phyloP scores from a whole-genome alignment of 225 moss, liverwort and hornwort species.

The Thuidium tamariscinum region DNA sequence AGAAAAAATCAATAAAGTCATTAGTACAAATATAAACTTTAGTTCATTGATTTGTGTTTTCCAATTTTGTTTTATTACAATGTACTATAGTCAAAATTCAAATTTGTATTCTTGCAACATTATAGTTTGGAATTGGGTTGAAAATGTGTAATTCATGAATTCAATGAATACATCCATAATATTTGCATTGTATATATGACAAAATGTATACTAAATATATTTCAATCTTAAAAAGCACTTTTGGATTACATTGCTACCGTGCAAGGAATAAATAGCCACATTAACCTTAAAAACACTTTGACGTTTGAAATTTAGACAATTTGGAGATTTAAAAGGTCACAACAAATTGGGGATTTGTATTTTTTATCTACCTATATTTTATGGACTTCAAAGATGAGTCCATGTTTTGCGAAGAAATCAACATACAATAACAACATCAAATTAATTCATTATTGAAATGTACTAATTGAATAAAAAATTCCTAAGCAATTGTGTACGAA shows the following conservation, averaged over 20 bases:
- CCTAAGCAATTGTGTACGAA: too few species aligned
- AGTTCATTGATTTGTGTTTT: not conserved
- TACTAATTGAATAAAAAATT: too few species aligned
- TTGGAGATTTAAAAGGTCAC: too few species aligned
- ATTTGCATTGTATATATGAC: not conserved
- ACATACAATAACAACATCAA: too few species aligned
- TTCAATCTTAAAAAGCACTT: not conserved
- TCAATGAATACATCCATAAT: not conserved
- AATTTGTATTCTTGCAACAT: not conserved
- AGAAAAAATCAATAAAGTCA: not conserved
- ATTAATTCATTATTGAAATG: too few species aligned
- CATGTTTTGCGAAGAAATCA: too few species aligned
- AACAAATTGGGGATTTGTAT: too few species aligned
- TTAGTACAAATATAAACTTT: fast-evolving
- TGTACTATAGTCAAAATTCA: not conserved
- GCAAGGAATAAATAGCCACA: not conserved
- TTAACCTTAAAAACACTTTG: not conserved
- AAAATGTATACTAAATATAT: not conserved
- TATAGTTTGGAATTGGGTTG: fast-evolving
- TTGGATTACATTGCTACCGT: not conserved
- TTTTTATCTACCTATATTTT: too few species aligned
- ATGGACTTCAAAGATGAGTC: too few species aligned
- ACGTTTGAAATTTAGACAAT: too few species aligned
- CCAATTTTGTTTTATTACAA: not conserved
- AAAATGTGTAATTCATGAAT: not conserved